These are phyloP conservation scores for Breviolum minutum DNA, from an alignment of 73 alveolate species.

Conservation along the genomic window DNA sequence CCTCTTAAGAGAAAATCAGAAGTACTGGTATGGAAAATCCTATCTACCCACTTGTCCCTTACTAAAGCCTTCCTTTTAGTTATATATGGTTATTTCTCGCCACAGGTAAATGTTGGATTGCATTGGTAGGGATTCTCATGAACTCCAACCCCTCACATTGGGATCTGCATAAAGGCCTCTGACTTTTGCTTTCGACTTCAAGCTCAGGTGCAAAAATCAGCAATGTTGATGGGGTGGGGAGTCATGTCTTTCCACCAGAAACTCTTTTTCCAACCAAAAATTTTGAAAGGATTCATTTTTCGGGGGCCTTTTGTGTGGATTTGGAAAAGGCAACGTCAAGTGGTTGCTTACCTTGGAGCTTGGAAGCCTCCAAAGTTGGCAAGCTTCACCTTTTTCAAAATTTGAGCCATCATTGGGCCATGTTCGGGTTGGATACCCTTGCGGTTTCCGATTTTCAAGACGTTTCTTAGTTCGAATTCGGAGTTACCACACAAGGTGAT, in stretches of 20 bases:
- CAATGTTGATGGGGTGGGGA: neutral
- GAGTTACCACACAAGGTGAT: too few relatives aligned
- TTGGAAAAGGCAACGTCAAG: neutral
- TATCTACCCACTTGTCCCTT: too few relatives aligned
- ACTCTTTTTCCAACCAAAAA: neutral
- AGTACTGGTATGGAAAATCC: too few relatives aligned
- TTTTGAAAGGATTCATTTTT: neutral
- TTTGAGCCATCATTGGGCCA: too few relatives aligned
- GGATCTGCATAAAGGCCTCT: neutral
- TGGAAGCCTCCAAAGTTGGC: neutral
- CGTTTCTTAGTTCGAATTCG: too few relatives aligned
- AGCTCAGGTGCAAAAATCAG: neutral
- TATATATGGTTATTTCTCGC: too few relatives aligned
- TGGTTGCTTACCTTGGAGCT: neutral
- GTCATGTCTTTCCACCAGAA: neutral
- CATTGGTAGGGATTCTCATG: neutral
- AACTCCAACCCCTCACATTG: neutral
- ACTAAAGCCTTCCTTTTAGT: too few relatives aligned
- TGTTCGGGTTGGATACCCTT: too few relatives aligned
- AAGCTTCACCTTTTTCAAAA: too few relatives aligned
- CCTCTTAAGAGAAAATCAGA: too few relatives aligned
- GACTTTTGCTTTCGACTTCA: slow-evolving; percentile 35
- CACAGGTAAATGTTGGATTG: too few relatives aligned
- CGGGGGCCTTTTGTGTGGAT: neutral
- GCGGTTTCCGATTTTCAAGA: too few relatives aligned